Percentiles rank a stretch among this genome's conserved stretches.
These are phyloP conservation scores for Syncephalastrum sp. DNA, from an alignment of 371 early-diverging fungal genomes.

Conservation along the genomic window DNA sequence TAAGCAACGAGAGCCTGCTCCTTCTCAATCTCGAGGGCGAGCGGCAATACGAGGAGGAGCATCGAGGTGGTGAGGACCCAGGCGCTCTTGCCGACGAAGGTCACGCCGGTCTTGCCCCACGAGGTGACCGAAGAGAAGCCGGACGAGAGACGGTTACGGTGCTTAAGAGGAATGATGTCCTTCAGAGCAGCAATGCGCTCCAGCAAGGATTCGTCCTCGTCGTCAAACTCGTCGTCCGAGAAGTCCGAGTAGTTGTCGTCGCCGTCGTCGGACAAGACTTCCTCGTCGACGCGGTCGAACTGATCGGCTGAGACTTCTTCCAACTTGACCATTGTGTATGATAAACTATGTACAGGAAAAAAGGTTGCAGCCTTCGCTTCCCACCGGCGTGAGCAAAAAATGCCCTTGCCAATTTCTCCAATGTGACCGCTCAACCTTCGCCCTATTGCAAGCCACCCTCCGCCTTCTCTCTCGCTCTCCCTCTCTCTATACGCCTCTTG, in stretches of 20 bases:
- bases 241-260: constrained; percentile 59
- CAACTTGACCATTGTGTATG: constrained; percentile 49
- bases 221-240: constrained; percentile 52
- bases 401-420: too few relatives aligned
- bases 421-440: too few relatives aligned
- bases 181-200: constrained; percentile 75
- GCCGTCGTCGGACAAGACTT: constrained; percentile 48
- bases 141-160: constrained; percentile 59
- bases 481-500: too few relatives aligned
- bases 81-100: constrained; percentile 70
- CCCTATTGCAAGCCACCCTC: too few relatives aligned
- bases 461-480: too few relatives aligned
- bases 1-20: constrained; percentile 77
- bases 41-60: constrained; percentile 72
- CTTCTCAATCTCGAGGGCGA: constrained; percentile 73
- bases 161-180: constrained; percentile 73
- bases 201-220: constrained; percentile 61
- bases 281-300: constrained; percentile 34
- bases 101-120: constrained; percentile 57
- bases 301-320: constrained; percentile 53
- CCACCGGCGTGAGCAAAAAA: too few relatives aligned
- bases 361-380: too few relatives aligned
- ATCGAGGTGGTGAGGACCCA: constrained; percentile 84
- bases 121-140: constrained; percentile 49
- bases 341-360: not conserved